Evolutionary conservation across 352 stramenopile genomes (phyloP).

Genomic region (Globisporangium carolinianum): DNA sequence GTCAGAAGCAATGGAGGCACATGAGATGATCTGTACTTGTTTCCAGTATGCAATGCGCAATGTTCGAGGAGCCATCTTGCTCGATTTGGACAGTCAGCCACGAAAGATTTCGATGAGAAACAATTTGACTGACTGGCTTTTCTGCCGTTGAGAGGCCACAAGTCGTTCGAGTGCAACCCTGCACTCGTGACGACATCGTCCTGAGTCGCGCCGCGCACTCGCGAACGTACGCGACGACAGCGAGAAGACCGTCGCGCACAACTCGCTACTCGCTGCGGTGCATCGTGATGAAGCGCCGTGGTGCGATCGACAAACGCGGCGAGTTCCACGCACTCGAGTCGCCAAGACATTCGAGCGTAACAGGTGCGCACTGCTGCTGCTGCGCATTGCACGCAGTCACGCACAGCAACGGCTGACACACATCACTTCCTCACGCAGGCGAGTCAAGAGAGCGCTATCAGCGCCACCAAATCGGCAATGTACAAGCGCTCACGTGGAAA

Average conservation of each 20-base stretch:
- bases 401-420: not conserved
- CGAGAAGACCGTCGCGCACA: no score
- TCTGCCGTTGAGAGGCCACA: no score
- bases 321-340: not conserved
- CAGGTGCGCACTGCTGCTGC: not conserved
- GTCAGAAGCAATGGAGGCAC: no score
- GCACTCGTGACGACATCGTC: not conserved
- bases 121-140: no score
- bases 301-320: not conserved
- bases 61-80: no score
- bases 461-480: slow-evolving; percentile 22
- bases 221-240: no score
- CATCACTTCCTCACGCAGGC: not conserved
- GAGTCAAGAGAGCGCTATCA: not conserved
- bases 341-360: not conserved
- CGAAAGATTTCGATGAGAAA: no score
- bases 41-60: no score
- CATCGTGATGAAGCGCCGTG: not conserved
- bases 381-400: not conserved
- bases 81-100: no score
- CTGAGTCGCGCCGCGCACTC: not conserved
- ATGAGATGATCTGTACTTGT: no score
- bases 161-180: no score
- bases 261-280: not conserved
- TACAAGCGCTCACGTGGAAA: slow-evolving; percentile 35